Conservation (phyloP, 805 yeast species). For the Metschnikowia matae region DNA sequence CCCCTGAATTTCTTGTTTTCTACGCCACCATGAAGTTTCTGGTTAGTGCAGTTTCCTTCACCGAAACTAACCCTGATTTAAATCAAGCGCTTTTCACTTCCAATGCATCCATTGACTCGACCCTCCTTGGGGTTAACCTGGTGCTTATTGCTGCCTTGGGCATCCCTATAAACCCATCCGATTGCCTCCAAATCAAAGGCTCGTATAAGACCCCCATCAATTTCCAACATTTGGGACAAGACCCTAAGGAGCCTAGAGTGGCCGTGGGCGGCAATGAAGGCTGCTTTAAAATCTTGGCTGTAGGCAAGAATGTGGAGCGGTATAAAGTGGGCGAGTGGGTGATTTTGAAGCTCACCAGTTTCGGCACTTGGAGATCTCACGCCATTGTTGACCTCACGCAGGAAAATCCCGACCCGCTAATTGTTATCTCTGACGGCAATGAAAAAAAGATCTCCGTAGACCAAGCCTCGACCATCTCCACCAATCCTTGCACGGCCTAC, state of each 20-base stretch:
- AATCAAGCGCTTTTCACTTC: slow-evolving; percentile 19
- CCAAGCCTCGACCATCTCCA: slow-evolving; percentile 21
- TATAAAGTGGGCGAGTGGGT: slow-evolving; percentile 43
- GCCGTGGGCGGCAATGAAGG: slow-evolving; percentile 93
- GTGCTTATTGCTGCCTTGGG: slow-evolving; percentile 69
- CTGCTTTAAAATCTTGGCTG: slow-evolving; percentile 73
- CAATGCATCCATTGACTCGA: slow-evolving; percentile 21
- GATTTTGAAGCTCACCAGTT: slow-evolving; percentile 17
- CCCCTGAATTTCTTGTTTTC: neutral
- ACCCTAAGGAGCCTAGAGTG: slow-evolving; percentile 37
- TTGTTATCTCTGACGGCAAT: slow-evolving; percentile 9
- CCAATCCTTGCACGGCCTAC: slow-evolving; percentile 22
- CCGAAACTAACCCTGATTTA: slow-evolving; percentile 19
- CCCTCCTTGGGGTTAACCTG: slow-evolving; percentile 25
- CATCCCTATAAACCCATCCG: slow-evolving; percentile 88
- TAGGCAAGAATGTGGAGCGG: slow-evolving; percentile 49
- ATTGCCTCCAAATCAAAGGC: slow-evolving; percentile 80
- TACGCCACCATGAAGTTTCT: slow-evolving; percentile 9
- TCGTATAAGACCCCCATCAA: slow-evolving; percentile 75
- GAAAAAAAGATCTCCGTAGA: slow-evolving; percentile 7
- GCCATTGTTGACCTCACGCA: slow-evolving; percentile 14
- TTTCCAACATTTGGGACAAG: slow-evolving; percentile 32
- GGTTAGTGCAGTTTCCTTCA: slow-evolving; percentile 27
- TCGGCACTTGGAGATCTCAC: slow-evolving; percentile 25
- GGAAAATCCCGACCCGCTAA: slow-evolving; percentile 13